Percentiles rank a stretch among this genome's conserved stretches.
phyloP scores from a whole-genome alignment of 495 filamentous ascomycete genomes.

The Pyrenula massariospora region DNA sequence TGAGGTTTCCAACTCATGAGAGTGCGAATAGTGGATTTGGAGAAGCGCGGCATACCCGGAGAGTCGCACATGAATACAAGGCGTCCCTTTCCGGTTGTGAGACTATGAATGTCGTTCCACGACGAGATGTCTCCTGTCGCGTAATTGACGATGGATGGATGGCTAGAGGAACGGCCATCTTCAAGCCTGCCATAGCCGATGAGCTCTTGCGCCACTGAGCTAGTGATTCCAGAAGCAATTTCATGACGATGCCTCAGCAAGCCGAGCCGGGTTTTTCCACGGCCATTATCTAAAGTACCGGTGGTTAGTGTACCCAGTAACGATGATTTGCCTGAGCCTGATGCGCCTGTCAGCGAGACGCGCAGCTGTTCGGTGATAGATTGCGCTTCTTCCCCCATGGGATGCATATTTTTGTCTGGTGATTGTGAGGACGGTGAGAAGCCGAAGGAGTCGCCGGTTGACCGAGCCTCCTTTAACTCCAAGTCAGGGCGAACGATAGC shows the following conservation, averaged over 20 bases:
- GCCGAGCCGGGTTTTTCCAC: constrained; percentile 76
- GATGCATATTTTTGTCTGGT: not conserved
- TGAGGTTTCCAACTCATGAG: constrained; percentile 95
- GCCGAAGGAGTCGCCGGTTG: constrained; percentile 1
- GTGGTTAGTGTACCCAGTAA: constrained; percentile 80
- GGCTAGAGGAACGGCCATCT: constrained; percentile 9
- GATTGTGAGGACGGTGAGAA: constrained; percentile 1
- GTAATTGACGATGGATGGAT: constrained; percentile 63
- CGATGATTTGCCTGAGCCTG: constrained; percentile 88
- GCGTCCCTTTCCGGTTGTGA: constrained; percentile 53
- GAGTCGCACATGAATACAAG: constrained; percentile 83
- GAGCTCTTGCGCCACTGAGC: constrained; percentile 84
- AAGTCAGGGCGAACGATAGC: constrained; percentile 60
- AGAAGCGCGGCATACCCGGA: constrained; percentile 76
- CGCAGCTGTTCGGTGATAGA: constrained; percentile 63
- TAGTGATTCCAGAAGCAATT: constrained; percentile 80
- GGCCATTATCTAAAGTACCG: constrained; percentile 79
- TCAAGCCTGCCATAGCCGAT: constrained; percentile 56
- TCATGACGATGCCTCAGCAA: constrained; percentile 92
- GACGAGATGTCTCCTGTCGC: constrained; percentile 74
- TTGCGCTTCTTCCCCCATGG: constrained; percentile 11
- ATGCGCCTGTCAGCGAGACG: constrained; percentile 82
- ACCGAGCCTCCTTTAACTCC: constrained; percentile 21
- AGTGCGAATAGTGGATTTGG: constrained; percentile 75
- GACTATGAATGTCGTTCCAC: constrained; percentile 85